phyloP scores from a whole-genome alignment of 140 eudicot genomes.

The Stevia rebaudiana region DNA sequence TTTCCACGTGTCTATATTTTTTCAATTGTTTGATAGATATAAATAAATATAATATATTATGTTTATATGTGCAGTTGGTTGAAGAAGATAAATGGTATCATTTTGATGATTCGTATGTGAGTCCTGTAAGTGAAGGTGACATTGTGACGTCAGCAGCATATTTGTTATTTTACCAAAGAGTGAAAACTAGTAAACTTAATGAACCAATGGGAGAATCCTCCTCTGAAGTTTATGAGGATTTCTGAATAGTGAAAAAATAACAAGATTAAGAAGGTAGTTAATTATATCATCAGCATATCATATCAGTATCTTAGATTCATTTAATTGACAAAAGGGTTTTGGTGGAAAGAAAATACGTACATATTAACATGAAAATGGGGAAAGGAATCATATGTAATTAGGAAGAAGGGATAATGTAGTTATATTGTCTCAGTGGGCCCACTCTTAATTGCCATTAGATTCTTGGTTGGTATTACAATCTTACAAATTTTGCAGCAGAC shows the following conservation, averaged over 20 bases:
- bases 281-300: neutral
- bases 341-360: slow-evolving; percentile 9
- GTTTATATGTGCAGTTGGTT: slow-evolving; percentile 51
- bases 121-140: slow-evolving; percentile 74
- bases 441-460: neutral
- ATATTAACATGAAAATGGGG: slow-evolving; percentile 16
- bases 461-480: neutral
- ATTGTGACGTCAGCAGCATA: slow-evolving; percentile 95
- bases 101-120: slow-evolving; percentile 88
- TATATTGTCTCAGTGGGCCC: slow-evolving; percentile 21
- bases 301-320: neutral
- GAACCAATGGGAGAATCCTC: slow-evolving; percentile 46
- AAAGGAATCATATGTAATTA: slow-evolving; percentile 3
- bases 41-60: too few species aligned
- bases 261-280: slow-evolving; percentile 3
- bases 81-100: slow-evolving; percentile 95
- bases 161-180: slow-evolving; percentile 83
- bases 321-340: slow-evolving; percentile 11
- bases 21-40: neutral
- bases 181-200: slow-evolving; percentile 35
- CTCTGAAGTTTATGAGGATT: slow-evolving; percentile 33
- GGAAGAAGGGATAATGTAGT: slow-evolving; percentile 21
- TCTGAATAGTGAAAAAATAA: slow-evolving; percentile 25
- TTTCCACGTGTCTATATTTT: neutral
- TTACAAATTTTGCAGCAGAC: slow-evolving; percentile 15